Percentiles rank a stretch among this genome's conserved stretches.
Evolutionary conservation across 2,329 filamentous ascomycete genomes (phyloP).

Genomic region (Tolypocladium amazonense): DNA sequence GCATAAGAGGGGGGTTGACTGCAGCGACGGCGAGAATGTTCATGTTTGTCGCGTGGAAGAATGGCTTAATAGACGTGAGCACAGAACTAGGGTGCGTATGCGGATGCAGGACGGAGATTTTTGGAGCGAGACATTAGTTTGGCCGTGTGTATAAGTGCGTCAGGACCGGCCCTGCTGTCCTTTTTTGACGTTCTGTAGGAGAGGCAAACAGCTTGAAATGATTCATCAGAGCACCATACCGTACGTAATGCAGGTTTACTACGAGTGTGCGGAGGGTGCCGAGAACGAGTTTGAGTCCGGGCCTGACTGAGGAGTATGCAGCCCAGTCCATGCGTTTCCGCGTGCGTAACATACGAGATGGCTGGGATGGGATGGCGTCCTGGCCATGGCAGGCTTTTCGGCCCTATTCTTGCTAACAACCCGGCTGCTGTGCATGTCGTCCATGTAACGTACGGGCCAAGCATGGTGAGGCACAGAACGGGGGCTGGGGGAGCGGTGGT

Average conservation of each 20-base stretch:
- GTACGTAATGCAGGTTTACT: not conserved
- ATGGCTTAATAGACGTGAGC: conserved; percentile 1
- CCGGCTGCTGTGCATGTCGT: not conserved
- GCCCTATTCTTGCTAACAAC: not conserved
- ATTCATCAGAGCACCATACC: not conserved
- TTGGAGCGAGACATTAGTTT: not conserved
- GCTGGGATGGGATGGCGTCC: not conserved
- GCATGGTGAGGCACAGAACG: not conserved
- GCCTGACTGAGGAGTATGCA: not conserved
- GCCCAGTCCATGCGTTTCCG: not conserved
- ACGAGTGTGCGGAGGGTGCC: no score
- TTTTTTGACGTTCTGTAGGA: not conserved
- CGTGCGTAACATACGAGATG: not conserved
- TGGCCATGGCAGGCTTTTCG: not conserved
- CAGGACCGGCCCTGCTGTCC: not conserved
- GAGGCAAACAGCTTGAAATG: not conserved
- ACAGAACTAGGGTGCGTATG: not conserved
- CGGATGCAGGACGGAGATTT: not conserved
- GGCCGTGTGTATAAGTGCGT: conserved; percentile 1
- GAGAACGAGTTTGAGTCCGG: not conserved
- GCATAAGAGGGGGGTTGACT: conserved; percentile 25
- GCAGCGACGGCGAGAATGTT: not conserved
- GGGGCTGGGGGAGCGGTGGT: not conserved
- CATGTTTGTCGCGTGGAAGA: not conserved
- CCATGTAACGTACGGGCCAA: not conserved